Percentiles rank a stretch among this genome's conserved stretches.
Evolutionary conservation across 2,329 filamentous ascomycete genomes (phyloP).

Genomic region (Exophiala calicioides): DNA sequence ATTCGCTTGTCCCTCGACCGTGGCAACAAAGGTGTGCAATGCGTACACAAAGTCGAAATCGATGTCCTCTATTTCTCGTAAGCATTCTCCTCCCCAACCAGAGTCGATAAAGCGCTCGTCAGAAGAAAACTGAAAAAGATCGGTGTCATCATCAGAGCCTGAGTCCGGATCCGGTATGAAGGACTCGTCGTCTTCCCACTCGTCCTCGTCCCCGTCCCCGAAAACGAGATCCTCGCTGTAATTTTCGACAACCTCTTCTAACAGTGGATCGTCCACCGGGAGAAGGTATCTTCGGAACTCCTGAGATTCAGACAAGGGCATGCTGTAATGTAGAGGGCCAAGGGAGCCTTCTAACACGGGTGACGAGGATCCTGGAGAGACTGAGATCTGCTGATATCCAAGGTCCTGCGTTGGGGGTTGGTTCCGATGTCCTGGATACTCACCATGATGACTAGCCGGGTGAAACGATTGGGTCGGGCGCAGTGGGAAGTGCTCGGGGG

Average conservation of each 20-base stretch:
- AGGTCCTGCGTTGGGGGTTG: slow-evolving; percentile 11
- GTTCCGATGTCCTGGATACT: slow-evolving; percentile 41
- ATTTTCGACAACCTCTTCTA: slow-evolving; percentile 33
- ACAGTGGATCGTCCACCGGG: slow-evolving; percentile 45
- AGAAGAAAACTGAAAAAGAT: slow-evolving; percentile 58
- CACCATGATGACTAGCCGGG: slow-evolving; percentile 48
- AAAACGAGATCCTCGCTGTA: slow-evolving; percentile 12
- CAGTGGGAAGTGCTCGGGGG: slow-evolving; percentile 33
- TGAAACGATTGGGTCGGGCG: slow-evolving; percentile 35
- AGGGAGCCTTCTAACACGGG: not conserved
- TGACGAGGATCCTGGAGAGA: not conserved
- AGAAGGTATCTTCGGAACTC: slow-evolving; percentile 42
- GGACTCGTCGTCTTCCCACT: slow-evolving; percentile 35
- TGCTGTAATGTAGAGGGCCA: slow-evolving; percentile 1
- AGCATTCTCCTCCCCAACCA: slow-evolving; percentile 77
- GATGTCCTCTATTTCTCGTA: slow-evolving; percentile 94
- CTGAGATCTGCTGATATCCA: slow-evolving; percentile 1
- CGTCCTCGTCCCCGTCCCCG: slow-evolving; percentile 25
- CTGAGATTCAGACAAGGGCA: slow-evolving; percentile 23
- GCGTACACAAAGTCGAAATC: slow-evolving; percentile 99
- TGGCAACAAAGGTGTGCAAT: slow-evolving; percentile 94
- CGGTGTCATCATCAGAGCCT: slow-evolving; percentile 59
- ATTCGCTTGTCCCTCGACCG: slow-evolving; percentile 96
- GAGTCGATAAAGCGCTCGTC: slow-evolving; percentile 68
- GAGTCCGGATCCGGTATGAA: slow-evolving; percentile 50